Evolutionary conservation across 73 alveolate species (phyloP).

Genomic region (Paramecium caudatum): DNA sequence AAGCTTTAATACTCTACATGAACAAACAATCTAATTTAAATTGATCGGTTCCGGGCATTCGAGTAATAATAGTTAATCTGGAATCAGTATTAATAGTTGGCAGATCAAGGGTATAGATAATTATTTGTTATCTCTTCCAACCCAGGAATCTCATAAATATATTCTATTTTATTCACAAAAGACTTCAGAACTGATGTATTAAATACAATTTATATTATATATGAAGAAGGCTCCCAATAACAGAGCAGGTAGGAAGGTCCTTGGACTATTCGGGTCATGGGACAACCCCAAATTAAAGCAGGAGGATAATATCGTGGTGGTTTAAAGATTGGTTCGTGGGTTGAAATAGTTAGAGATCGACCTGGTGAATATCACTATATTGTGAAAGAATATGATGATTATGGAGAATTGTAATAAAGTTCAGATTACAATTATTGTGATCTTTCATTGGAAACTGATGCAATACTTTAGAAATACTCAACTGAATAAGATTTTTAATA

Average conservation of each 20-base stretch:
- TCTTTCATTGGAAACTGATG: not conserved
- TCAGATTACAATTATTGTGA: not conserved
- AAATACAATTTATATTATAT: constrained; percentile 18
- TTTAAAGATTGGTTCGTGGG: not conserved
- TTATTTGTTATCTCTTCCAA: not conserved
- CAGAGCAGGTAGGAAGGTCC: not conserved
- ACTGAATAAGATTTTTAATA: too few relatives aligned
- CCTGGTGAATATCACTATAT: constrained; percentile 22
- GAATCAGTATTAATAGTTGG: not conserved
- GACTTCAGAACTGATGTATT: constrained; percentile 6
- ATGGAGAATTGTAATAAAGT: not conserved
- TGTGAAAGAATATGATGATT: not conserved
- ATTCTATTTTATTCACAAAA: not conserved
- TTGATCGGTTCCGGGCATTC: not conserved
- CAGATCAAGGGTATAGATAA: constrained; percentile 6
- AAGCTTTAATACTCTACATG: not conserved
- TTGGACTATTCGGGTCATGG: not conserved
- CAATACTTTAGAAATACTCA: not conserved
- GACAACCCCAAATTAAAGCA: not conserved
- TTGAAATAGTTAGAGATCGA: not conserved
- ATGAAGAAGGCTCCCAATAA: constrained; percentile 29
- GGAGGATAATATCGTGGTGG: constrained; percentile 8
- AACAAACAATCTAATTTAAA: constrained; percentile 8
- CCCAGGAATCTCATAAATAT: not conserved
- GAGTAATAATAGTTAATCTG: not conserved